Evolutionary conservation across 1,139 yeast genomes (phyloP).

Genomic region (Yamadazyma siamensis): DNA sequence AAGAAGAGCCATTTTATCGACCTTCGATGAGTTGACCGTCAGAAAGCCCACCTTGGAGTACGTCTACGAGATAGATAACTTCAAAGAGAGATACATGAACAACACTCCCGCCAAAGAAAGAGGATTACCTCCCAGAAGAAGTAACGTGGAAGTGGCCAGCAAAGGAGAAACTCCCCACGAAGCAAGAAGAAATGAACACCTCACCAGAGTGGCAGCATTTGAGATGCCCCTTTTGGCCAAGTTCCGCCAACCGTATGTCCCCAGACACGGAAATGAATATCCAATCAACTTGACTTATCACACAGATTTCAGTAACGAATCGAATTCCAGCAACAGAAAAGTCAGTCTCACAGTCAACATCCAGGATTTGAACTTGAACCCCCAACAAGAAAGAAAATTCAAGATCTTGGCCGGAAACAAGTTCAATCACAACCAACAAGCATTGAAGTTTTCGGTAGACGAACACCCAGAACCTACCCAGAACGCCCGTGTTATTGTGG

Average conservation of each 20-base stretch:
- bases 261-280: constrained; percentile 38
- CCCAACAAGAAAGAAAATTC: constrained; percentile 65
- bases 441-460: constrained; percentile 59
- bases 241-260: constrained; percentile 62
- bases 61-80: constrained; percentile 44
- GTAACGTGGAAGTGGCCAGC: constrained; percentile 37
- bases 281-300: constrained; percentile 70
- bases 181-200: constrained; percentile 38
- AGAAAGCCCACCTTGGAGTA: constrained; percentile 39
- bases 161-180: constrained; percentile 38
- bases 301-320: constrained; percentile 67
- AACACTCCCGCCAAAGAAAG: constrained; percentile 38
- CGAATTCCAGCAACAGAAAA: constrained; percentile 65
- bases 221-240: constrained; percentile 84
- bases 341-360: constrained; percentile 62
- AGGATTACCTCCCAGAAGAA: constrained; percentile 40
- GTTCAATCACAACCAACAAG: constrained; percentile 59
- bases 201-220: constrained; percentile 81
- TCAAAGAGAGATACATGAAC: constrained; percentile 44
- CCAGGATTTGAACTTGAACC: constrained; percentile 49
- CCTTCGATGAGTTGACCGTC: constrained; percentile 31
- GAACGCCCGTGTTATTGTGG: constrained; percentile 73
- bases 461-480: constrained; percentile 77
- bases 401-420: constrained; percentile 77
- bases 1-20: constrained; percentile 45